Base-by-base conservation (phyloP, 108 stramenopile genomes). In the Stephanodiscus minutulus region DNA sequence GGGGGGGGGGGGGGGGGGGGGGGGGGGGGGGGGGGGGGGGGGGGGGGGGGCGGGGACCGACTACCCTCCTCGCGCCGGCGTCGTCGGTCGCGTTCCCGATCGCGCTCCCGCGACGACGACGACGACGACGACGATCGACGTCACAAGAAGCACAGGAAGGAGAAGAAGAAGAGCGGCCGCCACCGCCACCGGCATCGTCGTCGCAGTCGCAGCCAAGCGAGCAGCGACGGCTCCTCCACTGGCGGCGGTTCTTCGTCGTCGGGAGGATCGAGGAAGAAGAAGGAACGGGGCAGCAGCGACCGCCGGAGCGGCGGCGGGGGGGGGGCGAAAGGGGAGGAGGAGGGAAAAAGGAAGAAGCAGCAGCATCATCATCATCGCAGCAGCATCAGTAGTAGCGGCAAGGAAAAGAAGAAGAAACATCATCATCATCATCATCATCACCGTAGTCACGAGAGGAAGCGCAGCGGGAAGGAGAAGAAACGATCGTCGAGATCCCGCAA, bases 71-170 rank as follows among this genome's bases (percentile, higher is more conserved):
- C n/a, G n/a, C n/a, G n/a, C n/a, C n/a, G n/a, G n/a, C 33, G 35
- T 10, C 64, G 41, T 43, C 59, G 56, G 10, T 75, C 74, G 20
- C 24, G 31, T 46, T 68, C 68, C 22, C 27, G 61, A 18, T 56
- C 62, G 31, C 60, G 35, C 21, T 72, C 76, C n/a, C 3, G 41
- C 15, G 9, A 24, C 36, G 29, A 15, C 50, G 70, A 54, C 39
- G 72, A 61, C 46, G 64, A 5, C 29, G 28, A n/a, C 41, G 72
- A 39, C 31, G n/a, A 65, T 39, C 68, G 55, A 11, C 53, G 55
- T 41, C 57, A 49, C 31, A 81, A 70, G 22, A 67, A 77, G 43
- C 80, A 70, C 37, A 79, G 66, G 18, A 64, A 53, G 17, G 68
- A 70, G 18, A 64, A 53, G 17, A 73, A 70, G 18, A 64, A 54